phyloP scores from a whole-genome alignment of 2,329 filamentous ascomycete species.

The Didymella arachidicola region DNA sequence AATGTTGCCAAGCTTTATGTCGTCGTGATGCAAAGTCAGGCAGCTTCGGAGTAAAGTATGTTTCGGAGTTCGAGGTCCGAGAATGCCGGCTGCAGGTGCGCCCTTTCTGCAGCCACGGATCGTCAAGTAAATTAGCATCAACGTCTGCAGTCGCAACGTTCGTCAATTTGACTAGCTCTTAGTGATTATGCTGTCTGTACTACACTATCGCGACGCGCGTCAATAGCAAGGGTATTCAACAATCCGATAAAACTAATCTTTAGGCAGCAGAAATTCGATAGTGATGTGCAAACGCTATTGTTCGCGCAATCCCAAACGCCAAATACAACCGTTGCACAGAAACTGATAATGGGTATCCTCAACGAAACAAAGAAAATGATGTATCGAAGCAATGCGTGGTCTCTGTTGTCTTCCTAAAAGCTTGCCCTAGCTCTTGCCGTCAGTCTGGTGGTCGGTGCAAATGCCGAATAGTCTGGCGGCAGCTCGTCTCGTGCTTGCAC shows the following conservation, averaged over 20 bases:
- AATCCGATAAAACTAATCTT: background rate
- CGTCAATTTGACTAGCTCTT: background rate
- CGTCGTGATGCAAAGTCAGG: background rate
- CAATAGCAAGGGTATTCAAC: constrained; percentile 12
- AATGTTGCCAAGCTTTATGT: background rate
- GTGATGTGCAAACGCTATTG: background rate
- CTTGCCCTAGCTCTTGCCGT: background rate
- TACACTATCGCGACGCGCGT: background rate
- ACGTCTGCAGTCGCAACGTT: background rate
- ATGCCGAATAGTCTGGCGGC: constrained; percentile 42
- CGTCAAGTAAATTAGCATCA: background rate
- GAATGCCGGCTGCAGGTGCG: background rate
- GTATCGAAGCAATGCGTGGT: constrained; percentile 2
- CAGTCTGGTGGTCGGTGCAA: constrained; percentile 20
- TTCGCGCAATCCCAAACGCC: background rate
- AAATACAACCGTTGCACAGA: background rate
- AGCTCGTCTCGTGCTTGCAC: constrained; percentile 30
- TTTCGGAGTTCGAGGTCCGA: background rate
- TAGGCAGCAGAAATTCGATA: constrained; percentile 1
- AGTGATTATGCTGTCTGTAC: background rate
- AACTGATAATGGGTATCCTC: constrained; percentile 5
- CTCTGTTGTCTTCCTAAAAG: background rate
- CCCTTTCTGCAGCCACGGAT: background rate
- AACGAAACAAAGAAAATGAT: background rate
- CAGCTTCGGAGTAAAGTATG: background rate